phyloP scores from a whole-genome alignment of 2,329 filamentous ascomycete genomes.

The Podosphaera xanthii region DNA sequence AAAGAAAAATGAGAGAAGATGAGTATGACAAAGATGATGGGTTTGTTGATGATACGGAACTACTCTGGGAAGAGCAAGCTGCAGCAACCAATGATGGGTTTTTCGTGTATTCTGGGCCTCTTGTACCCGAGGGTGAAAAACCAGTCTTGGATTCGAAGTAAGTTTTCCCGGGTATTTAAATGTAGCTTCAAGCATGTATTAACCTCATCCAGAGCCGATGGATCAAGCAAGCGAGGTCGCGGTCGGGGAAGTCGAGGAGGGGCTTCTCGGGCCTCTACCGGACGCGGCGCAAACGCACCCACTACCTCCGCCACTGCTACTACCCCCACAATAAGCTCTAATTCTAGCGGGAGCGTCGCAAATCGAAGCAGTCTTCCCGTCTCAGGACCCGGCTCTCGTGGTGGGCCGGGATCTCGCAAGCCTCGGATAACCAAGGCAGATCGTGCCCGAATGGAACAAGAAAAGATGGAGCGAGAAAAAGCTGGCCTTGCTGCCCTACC shows the following conservation, averaged over 20 bases:
- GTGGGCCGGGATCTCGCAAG: conserved; percentile 52
- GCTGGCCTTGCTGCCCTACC: not conserved
- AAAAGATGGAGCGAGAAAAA: conserved; percentile 52
- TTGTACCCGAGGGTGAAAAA: conserved; percentile 74
- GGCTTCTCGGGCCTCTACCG: conserved; percentile 31
- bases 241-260: conserved; percentile 6
- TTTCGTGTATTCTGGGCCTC: conserved; percentile 87
- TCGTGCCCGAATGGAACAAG: conserved; percentile 56
- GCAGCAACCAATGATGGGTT: conserved; percentile 90
- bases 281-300: conserved; percentile 27
- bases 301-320: conserved; percentile 28
- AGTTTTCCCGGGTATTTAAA: conserved; percentile 1
- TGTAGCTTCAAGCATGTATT: not conserved
- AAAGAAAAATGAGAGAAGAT: conserved; percentile 59
- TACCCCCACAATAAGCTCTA: conserved; percentile 3
- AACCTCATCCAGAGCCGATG: conserved; percentile 36
- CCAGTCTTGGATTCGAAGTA: conserved; percentile 28
- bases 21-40: conserved; percentile 67
- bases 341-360: no score
- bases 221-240: conserved; percentile 42
- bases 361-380: conserved; percentile 21
- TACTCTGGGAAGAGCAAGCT: conserved; percentile 87
- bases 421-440: conserved; percentile 72
- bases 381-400: conserved; percentile 44
- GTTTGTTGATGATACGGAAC: conserved; percentile 80